Base-by-base conservation (phyloP, 495 filamentous ascomycete species). In the Thermochaetoides thermophila region DNA sequence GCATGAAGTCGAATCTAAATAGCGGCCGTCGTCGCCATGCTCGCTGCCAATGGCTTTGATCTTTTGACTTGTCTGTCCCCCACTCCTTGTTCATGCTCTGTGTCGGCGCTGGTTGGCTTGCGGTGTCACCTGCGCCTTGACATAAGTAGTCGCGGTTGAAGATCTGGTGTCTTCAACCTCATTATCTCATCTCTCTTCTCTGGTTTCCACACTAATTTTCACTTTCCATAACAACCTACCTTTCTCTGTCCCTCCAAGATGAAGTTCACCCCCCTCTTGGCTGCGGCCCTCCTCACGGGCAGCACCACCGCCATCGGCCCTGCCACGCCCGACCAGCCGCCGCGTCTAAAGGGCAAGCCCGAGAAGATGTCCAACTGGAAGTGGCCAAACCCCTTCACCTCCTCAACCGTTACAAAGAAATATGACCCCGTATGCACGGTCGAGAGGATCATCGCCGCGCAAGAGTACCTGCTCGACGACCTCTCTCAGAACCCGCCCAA, bases 391-490 rank as follows among this genome's bases (percentile, higher is more conserved):
- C 55, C 55, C 17, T 58, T 54, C 45, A 7, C 29, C 17, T 18
- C 35, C 5, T 15, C 18, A 20, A 12, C 22, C 25, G 14, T 16
- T 32, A 31, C 22, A 16, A 33, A 15, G 17, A 36, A 37, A 14
- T 52, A 50, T 27, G 17, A 29, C 6, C 17, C 50, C 2, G 17
- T 40, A 9, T 58, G 55, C 46, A 18, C 28, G 3, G 31, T 38
- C 3, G 24, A 45, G 11, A 24, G 27, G 29, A 40, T 35, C 13
- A 52, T 58, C 39, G n/a, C 17, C 1, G 55, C 52, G 4, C 13
- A 12, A 13, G 48, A 58, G 37, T 49, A 32, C 39, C 40, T 48
- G 25, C 53, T 58, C 27, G 48, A 56, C 39, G 52, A 58, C 42
- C 38, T 58, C 10, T 37, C 46, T 14, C 44, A 46, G 18, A 15